Percentiles rank a stretch among this genome's conserved stretches.
Evolutionary conservation across 2,329 filamentous ascomycete species (phyloP).

Genomic region (Zymoseptoria brevis): DNA sequence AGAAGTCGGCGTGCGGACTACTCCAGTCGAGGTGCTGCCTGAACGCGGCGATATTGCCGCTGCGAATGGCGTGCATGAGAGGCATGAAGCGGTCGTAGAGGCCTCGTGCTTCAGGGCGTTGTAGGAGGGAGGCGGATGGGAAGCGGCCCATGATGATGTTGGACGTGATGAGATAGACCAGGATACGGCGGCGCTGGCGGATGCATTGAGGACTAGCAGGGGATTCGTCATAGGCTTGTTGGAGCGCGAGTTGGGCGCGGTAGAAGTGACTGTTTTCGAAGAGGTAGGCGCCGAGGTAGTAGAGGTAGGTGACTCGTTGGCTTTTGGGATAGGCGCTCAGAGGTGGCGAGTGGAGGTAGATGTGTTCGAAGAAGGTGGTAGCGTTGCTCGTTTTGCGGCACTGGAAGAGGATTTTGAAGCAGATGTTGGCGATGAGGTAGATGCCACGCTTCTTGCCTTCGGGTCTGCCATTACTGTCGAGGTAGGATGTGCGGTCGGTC

Average conservation of each 20-base stretch:
- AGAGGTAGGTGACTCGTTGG: slow-evolving; percentile 85
- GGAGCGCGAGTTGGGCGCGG: slow-evolving; percentile 64
- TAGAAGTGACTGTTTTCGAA: slow-evolving; percentile 78
- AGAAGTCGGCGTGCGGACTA: slow-evolving; percentile 57
- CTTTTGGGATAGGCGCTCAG: slow-evolving; percentile 73
- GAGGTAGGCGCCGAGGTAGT: slow-evolving; percentile 86
- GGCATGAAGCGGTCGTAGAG: slow-evolving; percentile 62
- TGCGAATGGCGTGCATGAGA: slow-evolving; percentile 62
- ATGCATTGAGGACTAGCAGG: slow-evolving; percentile 39
- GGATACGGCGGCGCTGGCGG: slow-evolving; percentile 68
- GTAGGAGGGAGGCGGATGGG: slow-evolving; percentile 59
- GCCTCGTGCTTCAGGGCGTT: slow-evolving; percentile 60
- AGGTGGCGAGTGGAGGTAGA: slow-evolving; percentile 73
- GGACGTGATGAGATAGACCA: slow-evolving; percentile 73
- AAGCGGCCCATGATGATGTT: slow-evolving; percentile 82
- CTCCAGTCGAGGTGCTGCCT: slow-evolving; percentile 55
- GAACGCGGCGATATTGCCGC: slow-evolving; percentile 67
- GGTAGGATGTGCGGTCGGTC: slow-evolving; percentile 62
- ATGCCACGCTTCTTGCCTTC: slow-evolving; percentile 82
- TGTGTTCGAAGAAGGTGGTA: slow-evolving; percentile 82
- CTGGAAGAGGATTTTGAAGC: slow-evolving; percentile 80
- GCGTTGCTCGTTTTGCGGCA: slow-evolving; percentile 76
- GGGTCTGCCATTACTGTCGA: slow-evolving; percentile 51
- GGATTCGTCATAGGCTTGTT: slow-evolving; percentile 74
- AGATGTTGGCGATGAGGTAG: slow-evolving; percentile 86